Conservation (phyloP, 768 basidiomycete species). For the Hygrocybe coccinea region DNA sequence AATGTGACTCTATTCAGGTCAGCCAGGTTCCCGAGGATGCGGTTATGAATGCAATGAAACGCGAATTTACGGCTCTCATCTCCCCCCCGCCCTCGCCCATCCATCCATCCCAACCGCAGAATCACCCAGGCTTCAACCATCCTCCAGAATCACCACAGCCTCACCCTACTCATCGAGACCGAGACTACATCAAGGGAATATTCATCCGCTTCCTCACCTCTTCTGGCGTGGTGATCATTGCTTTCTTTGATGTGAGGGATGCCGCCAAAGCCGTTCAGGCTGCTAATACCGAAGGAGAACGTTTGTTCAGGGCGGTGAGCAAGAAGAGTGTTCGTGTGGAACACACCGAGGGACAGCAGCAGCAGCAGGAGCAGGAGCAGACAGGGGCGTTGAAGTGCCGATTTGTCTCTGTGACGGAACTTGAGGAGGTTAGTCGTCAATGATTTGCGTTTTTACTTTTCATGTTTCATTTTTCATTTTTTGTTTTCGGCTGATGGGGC, state of each 20-base stretch:
- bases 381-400: conserved; percentile 39
- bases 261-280: conserved; percentile 41
- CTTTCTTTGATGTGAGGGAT: conserved; percentile 58
- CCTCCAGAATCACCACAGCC: too few species aligned
- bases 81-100: background rate
- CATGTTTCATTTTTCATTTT: too few species aligned
- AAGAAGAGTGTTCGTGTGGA: too few species aligned
- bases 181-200: conserved; percentile 44
- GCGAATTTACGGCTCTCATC: conserved; percentile 16
- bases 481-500: too few species aligned
- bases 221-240: conserved; percentile 52
- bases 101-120: conserved; percentile 17
- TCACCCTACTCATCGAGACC: too few species aligned
- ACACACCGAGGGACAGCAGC: too few species aligned
- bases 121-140: too few species aligned
- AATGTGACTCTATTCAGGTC: conserved; percentile 24
- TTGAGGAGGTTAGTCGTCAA: conserved; percentile 44
- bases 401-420: conserved; percentile 43
- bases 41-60: conserved; percentile 22
- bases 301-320: background rate
- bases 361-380: background rate
- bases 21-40: conserved; percentile 32
- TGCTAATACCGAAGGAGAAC: background rate
- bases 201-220: conserved; percentile 49
- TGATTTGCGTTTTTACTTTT: too few species aligned